phyloP scores from a whole-genome alignment of 1,139 yeast species.

The Saccharomycopsis hybrid region DNA sequence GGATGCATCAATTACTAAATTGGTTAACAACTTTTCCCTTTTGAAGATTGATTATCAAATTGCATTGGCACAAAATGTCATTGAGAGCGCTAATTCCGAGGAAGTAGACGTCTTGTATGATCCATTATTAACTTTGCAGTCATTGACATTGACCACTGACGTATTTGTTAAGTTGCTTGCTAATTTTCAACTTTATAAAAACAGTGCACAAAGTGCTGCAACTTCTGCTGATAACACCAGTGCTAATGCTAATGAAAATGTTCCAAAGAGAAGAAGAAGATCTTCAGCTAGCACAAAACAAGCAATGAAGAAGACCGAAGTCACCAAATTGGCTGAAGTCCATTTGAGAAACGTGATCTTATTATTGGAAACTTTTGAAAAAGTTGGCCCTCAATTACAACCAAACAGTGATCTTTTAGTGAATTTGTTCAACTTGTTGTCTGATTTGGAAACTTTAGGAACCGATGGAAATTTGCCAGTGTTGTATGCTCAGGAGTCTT shows the following conservation, averaged over 20 bases:
- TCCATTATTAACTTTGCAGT: slow-evolving; percentile 47
- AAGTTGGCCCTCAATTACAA: slow-evolving; percentile 30
- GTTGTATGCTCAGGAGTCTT: slow-evolving; percentile 81
- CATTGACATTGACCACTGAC: slow-evolving; percentile 40
- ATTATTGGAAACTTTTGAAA: slow-evolving; percentile 73
- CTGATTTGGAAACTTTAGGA: slow-evolving; percentile 84
- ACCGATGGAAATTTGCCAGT: slow-evolving; percentile 90
- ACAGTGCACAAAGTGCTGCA: slow-evolving; percentile 26
- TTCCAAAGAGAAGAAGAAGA: slow-evolving; percentile 70
- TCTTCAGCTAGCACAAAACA: slow-evolving; percentile 71
- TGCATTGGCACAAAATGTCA: slow-evolving; percentile 48
- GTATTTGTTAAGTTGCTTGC: slow-evolving; percentile 41
- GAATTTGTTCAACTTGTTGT: slow-evolving; percentile 62
- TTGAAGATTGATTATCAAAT: slow-evolving; percentile 55
- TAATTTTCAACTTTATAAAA: slow-evolving; percentile 41
- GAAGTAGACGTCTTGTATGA: slow-evolving; percentile 43
- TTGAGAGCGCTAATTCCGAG: slow-evolving; percentile 43
- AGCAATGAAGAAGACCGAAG: slow-evolving; percentile 65
- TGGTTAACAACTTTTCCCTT: slow-evolving; percentile 47
- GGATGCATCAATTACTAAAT: slow-evolving; percentile 43
- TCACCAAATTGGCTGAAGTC: slow-evolving; percentile 65
- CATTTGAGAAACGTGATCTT: slow-evolving; percentile 77
- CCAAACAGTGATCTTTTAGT: slow-evolving; percentile 47
- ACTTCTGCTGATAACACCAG: slow-evolving; percentile 22
- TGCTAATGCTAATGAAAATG: slow-evolving; percentile 27